Evolutionary conservation across 2,329 filamentous ascomycete genomes (phyloP).

Genomic region (Coccinonectria pachysandricola): DNA sequence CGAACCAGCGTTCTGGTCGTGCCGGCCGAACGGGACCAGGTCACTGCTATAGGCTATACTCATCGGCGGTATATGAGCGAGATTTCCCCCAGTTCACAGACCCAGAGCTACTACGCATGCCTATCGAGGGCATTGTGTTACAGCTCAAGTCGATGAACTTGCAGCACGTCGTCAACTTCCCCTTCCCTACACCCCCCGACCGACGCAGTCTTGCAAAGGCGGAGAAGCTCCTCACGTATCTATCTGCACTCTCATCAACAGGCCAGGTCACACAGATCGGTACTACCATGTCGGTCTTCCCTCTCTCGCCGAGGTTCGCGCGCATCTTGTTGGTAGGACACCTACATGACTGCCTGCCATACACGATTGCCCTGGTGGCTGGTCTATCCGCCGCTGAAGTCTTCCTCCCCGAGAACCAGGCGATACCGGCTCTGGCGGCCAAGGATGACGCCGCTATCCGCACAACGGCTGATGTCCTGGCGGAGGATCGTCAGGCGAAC

Average conservation of each 20-base stretch:
- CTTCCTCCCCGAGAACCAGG: slow-evolving; percentile 73
- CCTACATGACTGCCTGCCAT: slow-evolving; percentile 69
- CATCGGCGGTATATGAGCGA: slow-evolving; percentile 83
- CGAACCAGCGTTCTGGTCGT: slow-evolving; percentile 82
- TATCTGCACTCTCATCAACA: slow-evolving; percentile 64
- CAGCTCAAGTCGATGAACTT: slow-evolving; percentile 94
- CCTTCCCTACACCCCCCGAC: slow-evolving; percentile 86
- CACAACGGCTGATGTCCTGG: slow-evolving; percentile 58
- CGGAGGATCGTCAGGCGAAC: slow-evolving; percentile 59
- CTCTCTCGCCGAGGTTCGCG: slow-evolving; percentile 79
- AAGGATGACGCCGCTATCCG: slow-evolving; percentile 39
- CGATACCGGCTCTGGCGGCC: slow-evolving; percentile 47
- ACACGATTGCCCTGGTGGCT: slow-evolving; percentile 81
- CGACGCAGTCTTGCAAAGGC: slow-evolving; percentile 66
- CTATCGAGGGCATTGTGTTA: slow-evolving; percentile 84
- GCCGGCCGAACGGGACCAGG: slow-evolving; percentile 91
- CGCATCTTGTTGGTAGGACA: slow-evolving; percentile 87
- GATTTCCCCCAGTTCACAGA: slow-evolving; percentile 80
- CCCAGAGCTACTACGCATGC: slow-evolving; percentile 82
- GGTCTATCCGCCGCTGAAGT: slow-evolving; percentile 81
- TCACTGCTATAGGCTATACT: slow-evolving; percentile 92
- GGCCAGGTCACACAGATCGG: slow-evolving; percentile 74
- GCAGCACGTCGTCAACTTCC: slow-evolving; percentile 84
- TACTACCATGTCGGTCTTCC: slow-evolving; percentile 76
- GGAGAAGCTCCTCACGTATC: slow-evolving; percentile 75